Conservation (phyloP, 2,329 filamentous ascomycete species). For the Mycosphaerelloides madeirae region DNA sequence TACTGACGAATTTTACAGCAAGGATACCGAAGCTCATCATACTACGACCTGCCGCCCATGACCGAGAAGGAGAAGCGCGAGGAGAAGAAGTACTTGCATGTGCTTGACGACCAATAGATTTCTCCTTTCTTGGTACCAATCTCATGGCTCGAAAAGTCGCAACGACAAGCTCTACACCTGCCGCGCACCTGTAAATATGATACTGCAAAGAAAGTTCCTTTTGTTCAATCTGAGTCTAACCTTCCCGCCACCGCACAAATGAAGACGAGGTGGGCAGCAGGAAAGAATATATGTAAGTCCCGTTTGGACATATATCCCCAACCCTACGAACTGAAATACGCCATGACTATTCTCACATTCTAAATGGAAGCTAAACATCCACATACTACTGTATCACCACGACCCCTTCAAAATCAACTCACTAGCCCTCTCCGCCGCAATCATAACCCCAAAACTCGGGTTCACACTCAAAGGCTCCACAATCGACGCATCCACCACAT, state of each 20-base stretch:
- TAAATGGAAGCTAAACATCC: no score
- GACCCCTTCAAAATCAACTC: constrained; percentile 41
- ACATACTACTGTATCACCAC: background rate
- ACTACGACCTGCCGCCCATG: constrained; percentile 89
- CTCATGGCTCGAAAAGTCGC: background rate
- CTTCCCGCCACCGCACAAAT: no score
- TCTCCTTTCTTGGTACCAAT: background rate
- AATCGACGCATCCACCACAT: constrained; percentile 51
- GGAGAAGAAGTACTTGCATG: constrained; percentile 95
- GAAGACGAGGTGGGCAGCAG: no score
- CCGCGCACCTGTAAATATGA: constrained; percentile 7
- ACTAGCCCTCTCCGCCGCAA: constrained; percentile 48
- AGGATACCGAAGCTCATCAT: constrained; percentile 81
- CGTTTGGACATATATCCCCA: no score
- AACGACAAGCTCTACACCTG: background rate
- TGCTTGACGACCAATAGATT: constrained; percentile 75
- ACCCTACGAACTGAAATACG: no score
- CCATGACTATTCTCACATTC: no score
- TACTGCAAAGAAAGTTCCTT: constrained; percentile 5
- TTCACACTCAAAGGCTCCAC: constrained; percentile 50
- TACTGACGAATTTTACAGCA: constrained; percentile 55
- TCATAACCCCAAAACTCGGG: constrained; percentile 53
- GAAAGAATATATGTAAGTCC: no score
- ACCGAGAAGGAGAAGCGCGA: constrained; percentile 92
- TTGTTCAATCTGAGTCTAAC: background rate